These are phyloP conservation scores for Oldenlandia corymbosa DNA, from an alignment of 257 asterid species.

Conservation along the genomic window DNA sequence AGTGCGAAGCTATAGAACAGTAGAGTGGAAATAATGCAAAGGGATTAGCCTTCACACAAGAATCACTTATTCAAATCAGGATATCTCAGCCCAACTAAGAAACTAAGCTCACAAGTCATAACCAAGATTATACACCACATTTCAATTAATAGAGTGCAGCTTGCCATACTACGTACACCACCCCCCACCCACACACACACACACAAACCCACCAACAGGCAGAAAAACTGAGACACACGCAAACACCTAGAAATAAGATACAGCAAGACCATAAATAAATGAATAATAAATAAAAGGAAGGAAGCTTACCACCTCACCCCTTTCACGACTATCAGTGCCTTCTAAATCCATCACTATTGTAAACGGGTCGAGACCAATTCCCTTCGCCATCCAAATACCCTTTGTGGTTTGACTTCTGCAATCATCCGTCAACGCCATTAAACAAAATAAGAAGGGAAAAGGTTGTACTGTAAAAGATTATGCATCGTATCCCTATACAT, in stretches of 20 bases:
- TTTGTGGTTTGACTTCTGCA: constrained; percentile 85
- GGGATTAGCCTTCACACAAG: background rate
- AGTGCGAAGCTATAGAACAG: background rate
- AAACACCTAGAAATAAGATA: no score
- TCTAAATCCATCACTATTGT: constrained; percentile 94
- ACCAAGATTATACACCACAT: background rate
- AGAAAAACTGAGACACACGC: no score
- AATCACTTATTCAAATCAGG: background rate
- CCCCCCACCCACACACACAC: no score
- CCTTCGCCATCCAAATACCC: constrained; percentile 49
- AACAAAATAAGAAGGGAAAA: no score
- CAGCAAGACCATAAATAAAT: no score
- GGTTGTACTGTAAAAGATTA: no score
- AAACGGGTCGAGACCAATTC: constrained; percentile 85
- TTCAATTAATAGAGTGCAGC: background rate
- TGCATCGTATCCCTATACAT: no score
- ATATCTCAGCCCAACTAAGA: background rate
- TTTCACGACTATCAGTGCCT: constrained; percentile 99
- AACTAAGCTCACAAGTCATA: background rate
- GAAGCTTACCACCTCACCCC: constrained; percentile 71
- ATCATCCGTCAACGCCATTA: background rate
- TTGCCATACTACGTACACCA: background rate
- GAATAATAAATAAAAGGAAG: constrained; percentile 2
- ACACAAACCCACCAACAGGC: no score
- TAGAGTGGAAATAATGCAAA: background rate